A percentile compares a stretch with the other conserved stretches of the same genome.
Evolutionary conservation across 164 flowering plant genomes (phyloP).

Genomic region (Magnolia kwangsiensis): DNA sequence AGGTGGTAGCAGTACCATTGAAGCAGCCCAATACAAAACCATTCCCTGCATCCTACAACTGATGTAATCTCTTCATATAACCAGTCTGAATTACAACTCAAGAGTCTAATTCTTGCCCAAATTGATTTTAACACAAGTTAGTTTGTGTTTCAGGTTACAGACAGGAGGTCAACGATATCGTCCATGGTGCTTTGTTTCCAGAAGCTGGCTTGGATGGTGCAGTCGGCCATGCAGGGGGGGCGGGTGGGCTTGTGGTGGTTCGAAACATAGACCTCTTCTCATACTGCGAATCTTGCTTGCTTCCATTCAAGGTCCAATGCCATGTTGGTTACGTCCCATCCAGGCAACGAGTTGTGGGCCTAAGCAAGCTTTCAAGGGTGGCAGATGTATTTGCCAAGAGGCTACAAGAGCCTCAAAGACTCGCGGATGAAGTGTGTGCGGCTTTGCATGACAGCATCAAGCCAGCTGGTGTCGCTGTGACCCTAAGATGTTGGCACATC

Average conservation of each 20-base stretch:
- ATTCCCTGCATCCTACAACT: too few species aligned
- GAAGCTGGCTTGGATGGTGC: conserved; percentile 77
- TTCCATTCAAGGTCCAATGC: conserved; percentile 88
- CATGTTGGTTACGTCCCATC: conserved; percentile 96
- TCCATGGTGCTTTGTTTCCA: conserved; percentile 82
- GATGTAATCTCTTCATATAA: not conserved
- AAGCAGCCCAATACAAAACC: too few species aligned
- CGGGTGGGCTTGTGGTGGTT: conserved; percentile 84
- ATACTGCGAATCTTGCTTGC: conserved; percentile 88
- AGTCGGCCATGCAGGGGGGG: conserved; percentile 84
- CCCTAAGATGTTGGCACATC: conserved; percentile 79
- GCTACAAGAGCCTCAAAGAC: conserved; percentile 82
- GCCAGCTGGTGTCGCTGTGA: conserved; percentile 81
- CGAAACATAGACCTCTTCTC: conserved; percentile 88
- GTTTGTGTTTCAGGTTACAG: conserved; percentile 54
- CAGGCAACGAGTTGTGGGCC: conserved; percentile 73
- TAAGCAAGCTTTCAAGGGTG: conserved; percentile 89
- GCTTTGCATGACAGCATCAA: conserved; percentile 70
- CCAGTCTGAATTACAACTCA: not conserved
- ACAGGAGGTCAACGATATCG: conserved; percentile 71
- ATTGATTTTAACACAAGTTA: not conserved
- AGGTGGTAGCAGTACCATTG: too few species aligned
- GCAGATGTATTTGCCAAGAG: conserved; percentile 88
- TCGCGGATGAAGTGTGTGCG: conserved; percentile 73
- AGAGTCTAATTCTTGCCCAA: not conserved